A percentile compares a stretch with the other conserved stretches of the same genome.
Evolutionary conservation across 768 basidiomycete species (phyloP).

Genomic region (Mycena maculata): DNA sequence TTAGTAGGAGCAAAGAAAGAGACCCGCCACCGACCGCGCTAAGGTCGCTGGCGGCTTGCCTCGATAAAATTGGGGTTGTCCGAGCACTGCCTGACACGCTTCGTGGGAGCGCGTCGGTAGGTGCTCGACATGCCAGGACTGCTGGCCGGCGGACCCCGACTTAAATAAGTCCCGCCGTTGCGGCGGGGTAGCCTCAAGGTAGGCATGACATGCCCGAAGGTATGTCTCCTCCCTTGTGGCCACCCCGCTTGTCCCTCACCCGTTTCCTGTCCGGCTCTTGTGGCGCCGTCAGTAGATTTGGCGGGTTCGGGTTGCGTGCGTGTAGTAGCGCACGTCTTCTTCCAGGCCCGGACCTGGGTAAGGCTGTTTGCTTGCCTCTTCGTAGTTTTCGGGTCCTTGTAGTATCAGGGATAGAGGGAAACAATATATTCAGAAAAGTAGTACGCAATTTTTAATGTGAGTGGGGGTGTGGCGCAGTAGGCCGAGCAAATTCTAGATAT

Average conservation of each 20-base stretch:
- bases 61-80: neutral
- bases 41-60: neutral
- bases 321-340: too few species aligned
- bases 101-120: neutral
- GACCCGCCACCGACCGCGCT: neutral
- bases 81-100: neutral
- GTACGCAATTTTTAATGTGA: too few species aligned
- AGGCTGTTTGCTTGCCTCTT: neutral
- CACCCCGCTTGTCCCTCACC: neutral
- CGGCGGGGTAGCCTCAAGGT: neutral
- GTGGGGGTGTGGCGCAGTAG: too few species aligned
- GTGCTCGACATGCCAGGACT: neutral
- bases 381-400: too few species aligned
- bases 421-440: too few species aligned
- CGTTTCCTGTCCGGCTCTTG: too few species aligned
- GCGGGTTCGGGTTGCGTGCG: too few species aligned
- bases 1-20: neutral
- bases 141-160: neutral
- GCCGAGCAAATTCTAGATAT: too few species aligned
- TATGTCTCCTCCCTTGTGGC: neutral
- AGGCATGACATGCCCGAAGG: neutral
- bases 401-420: too few species aligned
- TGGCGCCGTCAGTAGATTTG: too few species aligned
- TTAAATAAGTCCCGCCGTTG: neutral
- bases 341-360: conserved; percentile 26